Evolutionary conservation across 768 basidiomycete genomes (phyloP).

Genomic region (Russula dissimulans): DNA sequence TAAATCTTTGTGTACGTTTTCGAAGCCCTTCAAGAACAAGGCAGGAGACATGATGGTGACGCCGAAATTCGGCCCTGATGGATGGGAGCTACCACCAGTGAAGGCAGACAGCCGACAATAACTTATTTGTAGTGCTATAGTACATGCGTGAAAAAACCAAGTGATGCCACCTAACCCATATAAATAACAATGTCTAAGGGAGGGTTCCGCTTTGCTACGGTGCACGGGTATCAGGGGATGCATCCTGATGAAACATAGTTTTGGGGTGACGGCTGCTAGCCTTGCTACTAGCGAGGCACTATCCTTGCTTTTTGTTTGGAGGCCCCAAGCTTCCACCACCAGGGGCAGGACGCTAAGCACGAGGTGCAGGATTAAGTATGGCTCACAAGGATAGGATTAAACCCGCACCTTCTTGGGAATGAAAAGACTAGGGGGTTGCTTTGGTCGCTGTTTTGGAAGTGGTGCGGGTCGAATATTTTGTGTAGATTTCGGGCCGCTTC

Average conservation of each 20-base stretch:
- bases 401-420: constrained; percentile 22
- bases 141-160: background rate
- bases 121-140: constrained; percentile 10
- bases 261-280: background rate
- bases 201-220: background rate
- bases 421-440: constrained; percentile 17
- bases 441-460: constrained; percentile 1
- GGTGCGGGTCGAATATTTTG: background rate
- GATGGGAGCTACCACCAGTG: constrained; percentile 82
- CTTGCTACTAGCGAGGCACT: background rate
- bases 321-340: background rate
- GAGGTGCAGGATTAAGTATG: background rate
- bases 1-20: constrained; percentile 77
- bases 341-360: constrained; percentile 4
- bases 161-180: background rate
- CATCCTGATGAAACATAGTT: background rate
- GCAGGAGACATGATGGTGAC: constrained; percentile 62
- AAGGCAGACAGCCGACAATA: constrained; percentile 17
- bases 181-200: background rate
- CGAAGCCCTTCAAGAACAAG: constrained; percentile 69
- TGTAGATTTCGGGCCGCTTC: background rate
- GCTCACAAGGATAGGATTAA: too few species aligned
- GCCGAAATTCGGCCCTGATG: constrained; percentile 77
- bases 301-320: constrained; percentile 10
- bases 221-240: background rate